Conservation (phyloP, 495 filamentous ascomycete species). For the Neurospora africana region DNA sequence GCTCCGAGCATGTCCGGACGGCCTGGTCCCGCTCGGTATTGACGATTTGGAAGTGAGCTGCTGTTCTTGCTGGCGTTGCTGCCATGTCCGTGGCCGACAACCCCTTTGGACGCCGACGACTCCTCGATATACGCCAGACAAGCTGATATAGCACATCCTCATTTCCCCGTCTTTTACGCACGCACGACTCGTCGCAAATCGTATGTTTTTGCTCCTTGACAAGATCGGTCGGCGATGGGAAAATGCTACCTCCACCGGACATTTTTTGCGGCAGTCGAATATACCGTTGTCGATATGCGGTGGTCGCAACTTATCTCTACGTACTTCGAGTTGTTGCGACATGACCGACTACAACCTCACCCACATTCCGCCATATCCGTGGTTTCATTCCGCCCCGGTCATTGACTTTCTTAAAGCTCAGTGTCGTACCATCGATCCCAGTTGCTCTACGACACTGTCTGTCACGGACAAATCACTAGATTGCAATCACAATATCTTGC, state of each 20-base stretch:
- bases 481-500: not conserved
- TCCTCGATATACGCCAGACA: not conserved
- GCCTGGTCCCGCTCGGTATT: not conserved
- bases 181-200: not conserved
- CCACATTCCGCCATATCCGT: not conserved
- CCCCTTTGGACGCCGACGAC: not conserved
- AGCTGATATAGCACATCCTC: not conserved
- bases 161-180: too few relatives aligned
- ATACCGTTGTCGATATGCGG: not conserved
- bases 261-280: not conserved
- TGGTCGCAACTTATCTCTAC: not conserved
- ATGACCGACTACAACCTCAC: not conserved
- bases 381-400: not conserved
- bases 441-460: not conserved
- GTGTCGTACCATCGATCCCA: not conserved
- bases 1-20: not conserved
- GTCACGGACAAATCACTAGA: not conserved
- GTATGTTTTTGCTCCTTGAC: not conserved
- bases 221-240: not conserved
- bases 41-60: not conserved
- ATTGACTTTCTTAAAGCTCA: not conserved
- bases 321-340: not conserved
- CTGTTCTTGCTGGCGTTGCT: not conserved
- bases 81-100: not conserved
- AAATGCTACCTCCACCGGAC: not conserved